phyloP scores from a whole-genome alignment of 2,329 filamentous ascomycete species.

The Camptophora hylomeconis region DNA sequence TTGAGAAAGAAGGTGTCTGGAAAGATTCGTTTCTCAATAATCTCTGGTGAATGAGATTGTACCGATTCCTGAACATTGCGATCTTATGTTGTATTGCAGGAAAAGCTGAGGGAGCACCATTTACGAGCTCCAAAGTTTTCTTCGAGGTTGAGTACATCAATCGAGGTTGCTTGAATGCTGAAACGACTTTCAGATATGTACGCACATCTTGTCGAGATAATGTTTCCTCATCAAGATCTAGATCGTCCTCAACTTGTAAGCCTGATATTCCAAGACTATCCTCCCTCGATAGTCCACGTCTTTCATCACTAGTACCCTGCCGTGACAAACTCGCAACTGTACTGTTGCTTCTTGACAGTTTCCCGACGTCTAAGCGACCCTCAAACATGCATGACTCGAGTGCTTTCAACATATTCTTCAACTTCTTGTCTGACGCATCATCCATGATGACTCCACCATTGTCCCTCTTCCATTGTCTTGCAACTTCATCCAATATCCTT shows the following conservation, averaged over 20 bases:
- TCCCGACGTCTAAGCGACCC: slow-evolving; percentile 45
- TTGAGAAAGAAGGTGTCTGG: slow-evolving; percentile 64
- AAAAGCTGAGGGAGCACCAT: slow-evolving; percentile 55
- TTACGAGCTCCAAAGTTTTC: slow-evolving; percentile 76
- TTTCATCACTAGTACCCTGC: slow-evolving; percentile 36
- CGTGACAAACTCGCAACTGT: slow-evolving; percentile 36
- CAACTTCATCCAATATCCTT: slow-evolving; percentile 80
- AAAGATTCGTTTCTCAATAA: slow-evolving; percentile 88
- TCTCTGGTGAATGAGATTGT: slow-evolving; percentile 83
- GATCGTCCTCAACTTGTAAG: slow-evolving; percentile 32
- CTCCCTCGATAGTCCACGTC: slow-evolving; percentile 35
- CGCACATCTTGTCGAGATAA: slow-evolving; percentile 55
- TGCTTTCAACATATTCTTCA: slow-evolving; percentile 71
- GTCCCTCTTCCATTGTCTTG: slow-evolving; percentile 79
- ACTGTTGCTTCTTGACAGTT: slow-evolving; percentile 34
- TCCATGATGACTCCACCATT: slow-evolving; percentile 87
- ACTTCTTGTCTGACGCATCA: slow-evolving; percentile 53
- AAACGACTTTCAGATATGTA: slow-evolving; percentile 71
- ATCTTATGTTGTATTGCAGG: slow-evolving; percentile 73
- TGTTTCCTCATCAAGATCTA: slow-evolving; percentile 45
- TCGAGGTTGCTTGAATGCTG: slow-evolving; percentile 70
- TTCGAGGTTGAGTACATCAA: slow-evolving; percentile 42
- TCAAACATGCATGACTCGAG: slow-evolving; percentile 81
- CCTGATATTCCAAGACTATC: slow-evolving; percentile 50
- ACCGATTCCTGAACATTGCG: slow-evolving; percentile 73